Evolutionary conservation across 371 early-diverging fungal genomes (phyloP).

Genomic region (Rhizopus microsporus): DNA sequence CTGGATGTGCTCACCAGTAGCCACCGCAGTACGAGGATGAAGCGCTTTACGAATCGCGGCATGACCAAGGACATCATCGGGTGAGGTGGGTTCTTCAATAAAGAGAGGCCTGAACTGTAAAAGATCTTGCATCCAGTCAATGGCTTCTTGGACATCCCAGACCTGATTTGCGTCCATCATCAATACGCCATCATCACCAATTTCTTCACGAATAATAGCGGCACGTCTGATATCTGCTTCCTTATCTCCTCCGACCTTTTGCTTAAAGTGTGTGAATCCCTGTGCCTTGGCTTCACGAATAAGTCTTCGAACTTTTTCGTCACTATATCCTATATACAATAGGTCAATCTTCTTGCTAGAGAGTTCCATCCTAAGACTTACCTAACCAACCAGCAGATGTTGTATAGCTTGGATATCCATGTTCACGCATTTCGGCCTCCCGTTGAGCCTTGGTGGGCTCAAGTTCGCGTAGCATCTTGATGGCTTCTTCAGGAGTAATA

Average conservation of each 20-base stretch:
- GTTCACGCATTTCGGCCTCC: conserved; percentile 38
- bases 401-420: conserved; percentile 53
- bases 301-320: conserved; percentile 47
- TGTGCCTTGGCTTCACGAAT: conserved; percentile 46
- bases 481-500: conserved; percentile 54
- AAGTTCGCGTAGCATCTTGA: conserved; percentile 38
- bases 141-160: conserved; percentile 58
- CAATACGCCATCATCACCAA: conserved; percentile 48
- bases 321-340: conserved; percentile 43
- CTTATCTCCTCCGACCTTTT: conserved; percentile 53
- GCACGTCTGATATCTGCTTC: conserved; percentile 53
- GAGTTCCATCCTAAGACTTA: conserved; percentile 19
- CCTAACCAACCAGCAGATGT: conserved; percentile 58
- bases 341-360: neutral
- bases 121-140: conserved; percentile 55
- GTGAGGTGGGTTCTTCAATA: conserved; percentile 58
- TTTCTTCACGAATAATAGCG: conserved; percentile 51
- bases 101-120: conserved; percentile 54
- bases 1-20: conserved; percentile 58
- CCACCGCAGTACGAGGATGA: conserved; percentile 47
- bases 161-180: conserved; percentile 66
- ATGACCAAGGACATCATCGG: conserved; percentile 56
- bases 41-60: conserved; percentile 54
- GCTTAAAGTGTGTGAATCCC: conserved; percentile 53
- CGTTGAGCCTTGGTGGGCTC: conserved; percentile 36